Evolutionary conservation across 1,284 basidiomycete species (phyloP), one percentile per base, ranked within the genome.

Genomic region (Anthracocystis walkeri): DNA sequence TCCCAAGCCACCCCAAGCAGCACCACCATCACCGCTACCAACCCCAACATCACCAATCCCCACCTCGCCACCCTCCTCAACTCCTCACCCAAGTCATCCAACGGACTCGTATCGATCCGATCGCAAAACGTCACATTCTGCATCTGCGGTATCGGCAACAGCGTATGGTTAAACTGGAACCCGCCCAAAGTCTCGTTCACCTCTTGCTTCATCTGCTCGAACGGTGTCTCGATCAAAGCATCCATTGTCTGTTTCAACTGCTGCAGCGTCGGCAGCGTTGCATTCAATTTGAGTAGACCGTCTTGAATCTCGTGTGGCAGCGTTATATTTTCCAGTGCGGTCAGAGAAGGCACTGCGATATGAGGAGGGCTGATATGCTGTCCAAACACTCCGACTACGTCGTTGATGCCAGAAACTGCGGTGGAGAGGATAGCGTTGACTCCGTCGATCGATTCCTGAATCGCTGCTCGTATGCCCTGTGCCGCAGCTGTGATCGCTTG

Each of bases 261-360:
- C 21, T 89, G 87, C 20, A 96, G 87, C 1, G 91, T 92, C 0
- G 96, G 96, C 14, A 99, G 85, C 1, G 92, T 91, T 49, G 87
- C 87, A 85, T 97, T 97, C 41, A 98, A 89, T 2, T 89, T 88
- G 18, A 89, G 87, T 48, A 98, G 88, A 0, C 90, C 87, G 65
- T 91, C 87, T 81, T 92, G 88, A 83, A 98, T 92, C 31, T 89
- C 89, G n/a, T 90, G 89, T 0, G 95, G 94, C 20, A 98, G 89
- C 3, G 89, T 89, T 60, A 98, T 89, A 77, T 94, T 94, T 69
- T 91, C 87, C 45, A 98, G 88, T 4, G 89, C 87, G 60, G 89
- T 86, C 40, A 97, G 38, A 0, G 52, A 58, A 7, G 71, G 65
- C 3, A 66, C 49, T 1, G 49, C 51, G 54, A 81, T 70, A 7